Percentiles rank a stretch among this genome's conserved stretches.
phyloP scores from a whole-genome alignment of 805 yeast species.

The Kockiozyma suomiensis region DNA sequence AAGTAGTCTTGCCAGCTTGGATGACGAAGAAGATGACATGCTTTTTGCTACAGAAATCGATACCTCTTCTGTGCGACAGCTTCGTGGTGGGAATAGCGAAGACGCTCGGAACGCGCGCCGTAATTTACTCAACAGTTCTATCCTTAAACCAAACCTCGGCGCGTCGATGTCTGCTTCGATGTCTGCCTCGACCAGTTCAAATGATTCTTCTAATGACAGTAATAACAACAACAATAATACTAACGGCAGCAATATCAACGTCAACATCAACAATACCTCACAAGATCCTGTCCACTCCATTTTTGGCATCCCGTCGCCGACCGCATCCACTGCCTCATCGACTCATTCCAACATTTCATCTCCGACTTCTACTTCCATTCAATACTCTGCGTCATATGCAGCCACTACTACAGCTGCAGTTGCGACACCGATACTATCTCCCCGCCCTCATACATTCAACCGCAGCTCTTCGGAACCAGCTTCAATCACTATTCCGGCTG shows the following conservation, averaged over 20 bases:
- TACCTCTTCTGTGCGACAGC: constrained; percentile 13
- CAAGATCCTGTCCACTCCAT: not conserved
- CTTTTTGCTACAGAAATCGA: constrained; percentile 25
- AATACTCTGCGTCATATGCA: not conserved
- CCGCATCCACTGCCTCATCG: constrained; percentile 4
- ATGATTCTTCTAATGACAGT: not conserved
- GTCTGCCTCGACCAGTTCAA: not conserved
- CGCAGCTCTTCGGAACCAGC: constrained; percentile 25
- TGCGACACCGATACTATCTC: constrained; percentile 15
- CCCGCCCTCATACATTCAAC: not conserved
- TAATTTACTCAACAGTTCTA: constrained; percentile 6
- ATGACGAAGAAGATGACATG: constrained; percentile 28
- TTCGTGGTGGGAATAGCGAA: constrained; percentile 2
- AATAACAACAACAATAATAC: not conserved
- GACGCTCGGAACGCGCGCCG: not conserved
- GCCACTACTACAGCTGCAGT: constrained; percentile 14
- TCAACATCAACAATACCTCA: not conserved
- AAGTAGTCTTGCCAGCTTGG: constrained; percentile 18
- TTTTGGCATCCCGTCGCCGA: constrained; percentile 3
- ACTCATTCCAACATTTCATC: not conserved
- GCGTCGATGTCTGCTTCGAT: not conserved
- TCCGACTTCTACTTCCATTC: not conserved
- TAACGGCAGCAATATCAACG: not conserved
- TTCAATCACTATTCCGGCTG: constrained; percentile 32
- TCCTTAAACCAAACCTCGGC: constrained; percentile 8